A percentile compares a stretch with the other conserved stretches of the same genome.
Conservation (phyloP, 1,284 basidiomycete species). For the Cutaneotrichosporon sp. region DNA sequence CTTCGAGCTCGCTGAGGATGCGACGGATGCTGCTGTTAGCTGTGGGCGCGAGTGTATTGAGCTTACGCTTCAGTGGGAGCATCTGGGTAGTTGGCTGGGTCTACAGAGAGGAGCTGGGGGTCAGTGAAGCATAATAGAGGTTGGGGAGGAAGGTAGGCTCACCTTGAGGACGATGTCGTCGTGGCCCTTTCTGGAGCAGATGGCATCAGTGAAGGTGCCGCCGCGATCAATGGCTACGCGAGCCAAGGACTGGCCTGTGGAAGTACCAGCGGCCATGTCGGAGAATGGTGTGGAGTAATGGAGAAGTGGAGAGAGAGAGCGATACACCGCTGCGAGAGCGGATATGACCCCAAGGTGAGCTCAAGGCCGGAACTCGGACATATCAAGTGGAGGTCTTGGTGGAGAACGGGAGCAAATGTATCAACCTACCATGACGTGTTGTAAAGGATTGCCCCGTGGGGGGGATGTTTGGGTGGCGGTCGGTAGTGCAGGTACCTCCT, state of each 20-base stretch:
- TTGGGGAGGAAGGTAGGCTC: background rate
- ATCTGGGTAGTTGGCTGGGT: conserved; percentile 82
- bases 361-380: background rate
- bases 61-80: conserved; percentile 67
- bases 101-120: conserved; percentile 72
- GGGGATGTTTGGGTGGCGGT: too few species aligned
- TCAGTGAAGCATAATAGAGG: background rate
- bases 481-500: background rate
- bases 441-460: background rate
- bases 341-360: background rate
- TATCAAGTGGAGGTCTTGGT: background rate
- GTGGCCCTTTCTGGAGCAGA: conserved; percentile 34
- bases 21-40: conserved; percentile 69
- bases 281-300: background rate
- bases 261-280: background rate
- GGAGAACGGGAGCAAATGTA: background rate
- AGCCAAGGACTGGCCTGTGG: conserved; percentile 11
- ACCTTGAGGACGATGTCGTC: conserved; percentile 38
- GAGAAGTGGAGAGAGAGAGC: background rate
- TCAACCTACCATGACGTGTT: background rate
- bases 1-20: conserved; percentile 74
- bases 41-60: background rate
- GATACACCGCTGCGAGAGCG: background rate
- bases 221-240: conserved; percentile 40
- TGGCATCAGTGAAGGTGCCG: conserved; percentile 52